phyloP scores from a whole-genome alignment of 2,329 filamentous ascomycete genomes.

The Penicillium digitatum region DNA sequence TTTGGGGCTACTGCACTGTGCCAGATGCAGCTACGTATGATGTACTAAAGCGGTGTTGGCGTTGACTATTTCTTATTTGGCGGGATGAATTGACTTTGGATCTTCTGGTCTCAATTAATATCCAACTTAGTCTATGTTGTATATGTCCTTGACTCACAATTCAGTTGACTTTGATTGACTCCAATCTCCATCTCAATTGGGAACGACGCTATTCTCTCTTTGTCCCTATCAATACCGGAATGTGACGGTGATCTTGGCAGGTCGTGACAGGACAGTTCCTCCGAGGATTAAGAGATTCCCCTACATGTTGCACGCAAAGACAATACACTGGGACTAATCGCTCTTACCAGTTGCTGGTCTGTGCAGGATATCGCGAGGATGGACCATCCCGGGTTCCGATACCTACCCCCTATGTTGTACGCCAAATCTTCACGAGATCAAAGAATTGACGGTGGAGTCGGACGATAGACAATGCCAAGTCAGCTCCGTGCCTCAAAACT shows the following conservation, averaged over 20 bases:
- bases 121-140: no score
- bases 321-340: not conserved
- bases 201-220: not conserved
- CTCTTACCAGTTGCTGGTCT: not conserved
- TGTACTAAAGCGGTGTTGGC: not conserved
- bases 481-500: not conserved
- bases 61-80: not conserved
- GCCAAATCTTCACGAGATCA: not conserved
- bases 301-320: not conserved
- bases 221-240: not conserved
- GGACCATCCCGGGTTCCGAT: not conserved
- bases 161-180: not conserved
- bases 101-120: not conserved
- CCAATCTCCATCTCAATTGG: not conserved
- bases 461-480: constrained; percentile 3
- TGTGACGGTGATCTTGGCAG: not conserved
- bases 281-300: not conserved
- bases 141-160: not conserved
- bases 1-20: constrained; percentile 3
- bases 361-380: not conserved
- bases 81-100: not conserved
- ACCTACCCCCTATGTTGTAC: not conserved
- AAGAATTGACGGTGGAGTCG: not conserved
- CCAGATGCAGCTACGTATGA: constrained; percentile 6
- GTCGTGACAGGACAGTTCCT: not conserved